A percentile compares a stretch with the other conserved stretches of the same genome.
These are phyloP conservation scores for Gilbertella persicaria DNA, from an alignment of 371 early-diverging fungal species.

Conservation along the genomic window DNA sequence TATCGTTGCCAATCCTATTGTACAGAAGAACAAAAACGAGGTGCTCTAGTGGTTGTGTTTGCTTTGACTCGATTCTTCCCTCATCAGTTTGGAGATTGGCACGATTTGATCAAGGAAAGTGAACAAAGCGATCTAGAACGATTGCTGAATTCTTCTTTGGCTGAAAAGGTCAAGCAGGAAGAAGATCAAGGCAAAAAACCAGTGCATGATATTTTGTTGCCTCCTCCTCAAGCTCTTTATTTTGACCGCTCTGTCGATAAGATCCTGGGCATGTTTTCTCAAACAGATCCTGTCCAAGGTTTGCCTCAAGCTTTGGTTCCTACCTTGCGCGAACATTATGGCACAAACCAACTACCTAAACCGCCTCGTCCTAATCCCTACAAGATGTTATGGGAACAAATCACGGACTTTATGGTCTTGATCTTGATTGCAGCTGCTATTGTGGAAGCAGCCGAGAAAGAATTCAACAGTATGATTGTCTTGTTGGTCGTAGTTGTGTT, in stretches of 20 bases:
- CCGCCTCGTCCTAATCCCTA: conserved; percentile 77
- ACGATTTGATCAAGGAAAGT: conserved; percentile 78
- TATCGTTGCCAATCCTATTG: conserved; percentile 76
- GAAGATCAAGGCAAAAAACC: conserved; percentile 34
- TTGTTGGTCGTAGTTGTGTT: conserved; percentile 82
- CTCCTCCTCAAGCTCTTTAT: conserved; percentile 76
- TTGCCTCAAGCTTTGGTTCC: conserved; percentile 57
- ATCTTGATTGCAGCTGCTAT: conserved; percentile 72
- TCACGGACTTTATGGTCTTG: conserved; percentile 92
- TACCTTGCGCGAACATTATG: conserved; percentile 75
- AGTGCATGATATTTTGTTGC: conserved; percentile 35
- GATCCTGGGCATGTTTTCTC: conserved; percentile 79
- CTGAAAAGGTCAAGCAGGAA: conserved; percentile 25
- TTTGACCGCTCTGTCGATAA: conserved; percentile 82
- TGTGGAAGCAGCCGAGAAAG: conserved; percentile 75
- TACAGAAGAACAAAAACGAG: conserved; percentile 63
- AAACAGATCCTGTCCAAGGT: conserved; percentile 72
- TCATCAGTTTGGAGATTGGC: conserved; percentile 81
- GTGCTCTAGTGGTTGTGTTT: conserved; percentile 78
- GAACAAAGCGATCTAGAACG: conserved; percentile 76
- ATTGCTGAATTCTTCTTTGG: conserved; percentile 42
- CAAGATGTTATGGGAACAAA: conserved; percentile 82
- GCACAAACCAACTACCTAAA: conserved; percentile 74
- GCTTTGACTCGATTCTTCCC: conserved; percentile 50
- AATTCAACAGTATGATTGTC: conserved; percentile 75